Base-by-base conservation (phyloP, 306 rosid genomes). In the Argentina anserina region DNA sequence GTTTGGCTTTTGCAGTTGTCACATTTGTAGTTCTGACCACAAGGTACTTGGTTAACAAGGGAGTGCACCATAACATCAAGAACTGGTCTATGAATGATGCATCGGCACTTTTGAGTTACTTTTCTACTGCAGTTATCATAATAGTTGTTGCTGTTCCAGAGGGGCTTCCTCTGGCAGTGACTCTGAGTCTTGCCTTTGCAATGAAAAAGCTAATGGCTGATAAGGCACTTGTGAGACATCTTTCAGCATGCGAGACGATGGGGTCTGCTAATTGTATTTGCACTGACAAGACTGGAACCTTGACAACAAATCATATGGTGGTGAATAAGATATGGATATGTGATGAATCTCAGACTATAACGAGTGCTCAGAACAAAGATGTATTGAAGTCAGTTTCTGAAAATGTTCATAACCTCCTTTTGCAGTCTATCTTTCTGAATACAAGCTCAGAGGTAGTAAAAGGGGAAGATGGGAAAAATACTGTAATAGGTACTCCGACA, bases 111-210 rank as follows among this genome's bases (percentile, higher is more conserved):
- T 81, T 91, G 31, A 85, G 83, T 79, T 94, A 81, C 82, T 89
- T 94, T 63, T 86, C 98, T 4, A 88, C 85, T 69, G 92, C 97
- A 29, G 96, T 94, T 14, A 94, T 90, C 72, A 94, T 94, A 53
- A 81, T 94, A 7, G 97, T 94, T 60, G 98, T 94, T 46, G 98
- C 98, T 4, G 95, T 94, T 58, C 97, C 98, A 0, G 97, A 91
- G 73, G 98, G 97, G 40, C 72, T 94, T 2, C 98, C 97, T 41
- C 73, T 94, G 73, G 98, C 98, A 6, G 96, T 94, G 72, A 91
- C 98, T 28, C 65, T 94, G 60, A 91, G 98, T 76, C 98, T 94
- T 74, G 96, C 97, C 31, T 91, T 94, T 67, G 97, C 95, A 31
- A 91, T 91, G 97, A 94, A 91, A 76, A 88, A 90, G 80, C 45